Conservation (phyloP, 768 basidiomycete genomes). For the Tephrocybe sp. region DNA sequence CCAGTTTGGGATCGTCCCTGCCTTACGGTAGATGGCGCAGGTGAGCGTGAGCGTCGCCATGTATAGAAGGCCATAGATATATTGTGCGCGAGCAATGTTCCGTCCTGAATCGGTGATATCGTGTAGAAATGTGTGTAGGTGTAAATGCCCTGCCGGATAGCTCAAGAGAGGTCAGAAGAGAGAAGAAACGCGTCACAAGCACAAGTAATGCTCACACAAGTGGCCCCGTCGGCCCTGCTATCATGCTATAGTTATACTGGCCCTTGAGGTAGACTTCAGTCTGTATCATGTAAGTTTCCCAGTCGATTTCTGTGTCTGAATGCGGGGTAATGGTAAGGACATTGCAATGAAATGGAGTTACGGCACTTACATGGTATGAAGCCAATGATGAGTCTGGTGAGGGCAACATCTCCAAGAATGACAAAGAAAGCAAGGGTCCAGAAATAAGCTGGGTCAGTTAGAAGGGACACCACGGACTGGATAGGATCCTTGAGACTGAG, state of each 20-base stretch:
- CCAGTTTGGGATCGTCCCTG: constrained; percentile 70
- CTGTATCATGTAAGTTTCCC: constrained; percentile 94
- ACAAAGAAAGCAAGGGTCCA: constrained; percentile 65
- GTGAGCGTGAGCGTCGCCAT: constrained; percentile 61
- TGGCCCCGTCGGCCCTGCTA: constrained; percentile 90
- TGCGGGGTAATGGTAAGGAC: constrained; percentile 18
- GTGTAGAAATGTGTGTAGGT: constrained; percentile 75
- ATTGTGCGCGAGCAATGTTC: constrained; percentile 67
- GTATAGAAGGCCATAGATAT: constrained; percentile 79
- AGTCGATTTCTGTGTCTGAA: constrained; percentile 98
- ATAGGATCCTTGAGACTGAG: constrained; percentile 15
- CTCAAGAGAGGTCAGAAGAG: constrained; percentile 37
- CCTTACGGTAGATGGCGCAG: constrained; percentile 66
- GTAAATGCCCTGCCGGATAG: constrained; percentile 93
- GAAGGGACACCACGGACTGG: constrained; percentile 30
- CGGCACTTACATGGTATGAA: constrained; percentile 75
- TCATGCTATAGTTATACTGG: constrained; percentile 77
- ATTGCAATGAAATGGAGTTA: constrained; percentile 3
- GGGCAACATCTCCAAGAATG: constrained; percentile 70
- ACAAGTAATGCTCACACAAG: constrained; percentile 64
- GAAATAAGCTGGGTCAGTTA: constrained; percentile 62
- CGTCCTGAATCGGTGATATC: constrained; percentile 58
- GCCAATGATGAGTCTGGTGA: constrained; percentile 79
- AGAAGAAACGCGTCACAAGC: constrained; percentile 4
- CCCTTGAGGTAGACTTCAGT: constrained; percentile 76